Evolutionary conservation across 1,284 basidiomycete genomes (phyloP), one percentile per base, ranked within the genome.

Genomic region (Leccinum griseonigrum): DNA sequence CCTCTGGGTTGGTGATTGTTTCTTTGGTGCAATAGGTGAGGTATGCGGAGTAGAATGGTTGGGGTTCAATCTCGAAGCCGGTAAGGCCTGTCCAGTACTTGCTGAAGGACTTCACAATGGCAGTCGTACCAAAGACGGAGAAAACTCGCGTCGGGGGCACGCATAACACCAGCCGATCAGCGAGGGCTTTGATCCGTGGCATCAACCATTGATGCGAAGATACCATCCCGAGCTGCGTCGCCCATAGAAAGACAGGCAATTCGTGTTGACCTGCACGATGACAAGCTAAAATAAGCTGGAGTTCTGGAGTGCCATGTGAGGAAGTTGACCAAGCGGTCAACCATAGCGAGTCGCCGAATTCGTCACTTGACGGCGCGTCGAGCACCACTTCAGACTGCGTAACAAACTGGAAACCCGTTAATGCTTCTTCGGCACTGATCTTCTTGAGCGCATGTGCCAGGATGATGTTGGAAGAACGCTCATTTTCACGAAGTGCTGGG

Each of bases 41-140:
- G 56, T 78, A 82, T 3, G 89, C 86, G 7, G 80, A 79, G 64
- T 91, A 91, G 71, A 90, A 92, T 1, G 84, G 81, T 3, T 79
- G 70, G 2, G 61, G 48, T 46, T 80, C 75, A 11, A 74, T 63
- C 3, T 67, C 59, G 52, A 87, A 78, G 4, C 81, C 78, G 0
- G 87, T 87, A 13, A 76, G 61, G n/a, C 69, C 56, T 14, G 78
- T 76, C 90, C 90, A 92, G 5, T 75, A 65, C 10, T 72, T 64
- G 22, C 79, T 76, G 66, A 92, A 90, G 1, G 71, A 63, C 11
- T 66, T 64, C 5, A 85, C 75, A 14, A 90, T 74, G 3, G 69
- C 61, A 11, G 84, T 76, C 9, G 79, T 79, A 1, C 85, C 85
- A 65, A 90, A 92, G 13, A 91, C 76, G 3, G 89, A 90, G 72